A percentile compares a stretch with the other conserved stretches of the same genome.
These are phyloP conservation scores for Orobanche coerulescens DNA, from an alignment of 257 asterid genomes.

Conservation along the genomic window DNA sequence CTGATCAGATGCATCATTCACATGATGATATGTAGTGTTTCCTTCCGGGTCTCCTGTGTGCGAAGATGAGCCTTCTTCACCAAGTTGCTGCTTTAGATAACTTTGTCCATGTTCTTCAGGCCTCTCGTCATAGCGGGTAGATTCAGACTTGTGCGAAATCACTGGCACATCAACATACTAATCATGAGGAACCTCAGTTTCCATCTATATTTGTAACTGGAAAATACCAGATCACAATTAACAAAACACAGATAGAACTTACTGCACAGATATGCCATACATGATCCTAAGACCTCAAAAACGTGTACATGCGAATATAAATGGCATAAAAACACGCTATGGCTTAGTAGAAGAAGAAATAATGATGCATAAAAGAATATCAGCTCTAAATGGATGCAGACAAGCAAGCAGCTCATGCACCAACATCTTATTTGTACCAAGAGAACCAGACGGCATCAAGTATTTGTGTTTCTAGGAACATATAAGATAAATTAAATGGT, in stretches of 20 bases:
- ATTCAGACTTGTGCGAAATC: slow-evolving; percentile 44
- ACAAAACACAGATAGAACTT: too few species aligned
- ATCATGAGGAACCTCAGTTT: slow-evolving; percentile 17
- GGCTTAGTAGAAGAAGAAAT: not conserved
- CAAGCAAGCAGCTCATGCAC: not conserved
- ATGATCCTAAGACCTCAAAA: not conserved
- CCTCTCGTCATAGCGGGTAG: slow-evolving; percentile 50
- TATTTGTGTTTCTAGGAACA: not conserved
- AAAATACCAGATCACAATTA: not conserved
- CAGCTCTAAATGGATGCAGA: not conserved
- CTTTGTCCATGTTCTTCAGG: slow-evolving; percentile 39
- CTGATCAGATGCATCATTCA: slow-evolving; percentile 37
- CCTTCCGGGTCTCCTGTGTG: slow-evolving; percentile 42
- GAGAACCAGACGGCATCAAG: slow-evolving; percentile 2
- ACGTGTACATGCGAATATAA: not conserved
- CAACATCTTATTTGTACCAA: not conserved
- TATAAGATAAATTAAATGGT: not conserved
- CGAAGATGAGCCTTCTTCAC: slow-evolving; percentile 51
- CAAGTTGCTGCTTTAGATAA: slow-evolving; percentile 43
- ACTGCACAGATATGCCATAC: not conserved
- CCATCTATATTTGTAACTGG: not conserved
- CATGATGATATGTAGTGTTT: slow-evolving; percentile 30
- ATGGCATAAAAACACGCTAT: not conserved
- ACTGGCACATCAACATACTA: slow-evolving; percentile 22
- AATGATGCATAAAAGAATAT: not conserved